A percentile compares a stretch with the other conserved stretches of the same genome.
phyloP scores from a whole-genome alignment of 768 basidiomycete species.

The Coprinellus micaceus region DNA sequence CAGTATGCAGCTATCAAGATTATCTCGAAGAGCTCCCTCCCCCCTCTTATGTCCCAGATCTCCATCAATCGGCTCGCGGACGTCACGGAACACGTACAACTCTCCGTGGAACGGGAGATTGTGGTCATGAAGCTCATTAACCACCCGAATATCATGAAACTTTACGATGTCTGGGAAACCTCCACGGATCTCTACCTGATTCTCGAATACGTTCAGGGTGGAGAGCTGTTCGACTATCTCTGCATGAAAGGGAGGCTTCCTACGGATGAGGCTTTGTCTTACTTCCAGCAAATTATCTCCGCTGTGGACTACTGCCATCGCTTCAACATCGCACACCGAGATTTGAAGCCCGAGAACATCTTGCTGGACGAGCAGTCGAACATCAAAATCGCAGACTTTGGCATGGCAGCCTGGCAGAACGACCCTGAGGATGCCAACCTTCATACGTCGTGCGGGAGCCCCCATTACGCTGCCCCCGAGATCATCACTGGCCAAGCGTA shows the following conservation, averaged over 20 bases:
- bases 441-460: slow-evolving; percentile 87
- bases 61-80: slow-evolving; percentile 68
- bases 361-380: slow-evolving; percentile 79
- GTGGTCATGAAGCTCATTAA: slow-evolving; percentile 97
- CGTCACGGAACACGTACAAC: slow-evolving; percentile 70
- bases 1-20: slow-evolving; percentile 95
- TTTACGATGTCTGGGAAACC: slow-evolving; percentile 98
- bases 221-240: slow-evolving; percentile 92
- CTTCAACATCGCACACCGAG: slow-evolving; percentile 93
- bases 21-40: slow-evolving; percentile 69
- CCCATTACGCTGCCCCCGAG: slow-evolving; percentile 94
- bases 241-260: slow-evolving; percentile 74
- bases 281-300: slow-evolving; percentile 91
- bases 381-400: slow-evolving; percentile 95
- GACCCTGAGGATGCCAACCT: slow-evolving; percentile 46
- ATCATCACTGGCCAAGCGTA: slow-evolving; percentile 81
- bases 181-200: slow-evolving; percentile 85
- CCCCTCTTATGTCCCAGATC: slow-evolving; percentile 46
- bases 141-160: slow-evolving; percentile 89
- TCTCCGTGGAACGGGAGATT: slow-evolving; percentile 88
- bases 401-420: slow-evolving; percentile 94
- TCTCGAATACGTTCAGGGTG: slow-evolving; percentile 91
- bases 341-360: slow-evolving; percentile 93
- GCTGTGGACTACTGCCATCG: slow-evolving; percentile 91
- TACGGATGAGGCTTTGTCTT: slow-evolving; percentile 68